phyloP scores from a whole-genome alignment of 106 monocot genomes.

The Chionographis japonica region DNA sequence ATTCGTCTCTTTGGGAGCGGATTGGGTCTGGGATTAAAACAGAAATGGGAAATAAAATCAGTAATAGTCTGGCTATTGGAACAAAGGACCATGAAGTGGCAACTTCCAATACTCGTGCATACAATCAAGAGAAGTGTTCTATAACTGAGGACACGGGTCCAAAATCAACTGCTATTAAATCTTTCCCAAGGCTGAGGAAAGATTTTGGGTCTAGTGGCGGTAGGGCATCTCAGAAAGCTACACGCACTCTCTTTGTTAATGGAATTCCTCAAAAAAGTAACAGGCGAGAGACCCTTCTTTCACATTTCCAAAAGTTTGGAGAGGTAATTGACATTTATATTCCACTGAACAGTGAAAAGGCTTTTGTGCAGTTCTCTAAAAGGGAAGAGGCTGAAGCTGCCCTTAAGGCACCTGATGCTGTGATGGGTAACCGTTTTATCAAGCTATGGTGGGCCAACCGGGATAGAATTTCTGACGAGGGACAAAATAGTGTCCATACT shows the following conservation, averaged over 20 bases:
- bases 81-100: conserved; percentile 15
- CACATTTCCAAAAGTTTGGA: conserved; percentile 91
- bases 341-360: conserved; percentile 76
- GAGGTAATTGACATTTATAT: conserved; percentile 78
- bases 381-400: conserved; percentile 96
- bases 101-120: conserved; percentile 5
- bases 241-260: conserved; percentile 74
- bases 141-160: conserved; percentile 11
- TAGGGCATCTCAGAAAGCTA: conserved; percentile 56
- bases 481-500: conserved; percentile 12
- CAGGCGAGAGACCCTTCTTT: conserved; percentile 51
- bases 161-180: conserved; percentile 19
- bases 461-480: conserved; percentile 66
- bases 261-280: conserved; percentile 82
- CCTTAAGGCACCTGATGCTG: conserved; percentile 88
- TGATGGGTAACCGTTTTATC: conserved; percentile 99
- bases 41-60: conserved; percentile 16
- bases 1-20: conserved; percentile 52
- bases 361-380: conserved; percentile 93
- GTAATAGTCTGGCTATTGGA: conserved; percentile 17
- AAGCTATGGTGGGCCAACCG: conserved; percentile 96
- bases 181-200: conserved; percentile 8
- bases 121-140: conserved; percentile 7
- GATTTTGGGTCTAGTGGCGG: conserved; percentile 34
- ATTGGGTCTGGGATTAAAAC: conserved; percentile 32